Evolutionary conservation across 192 early-diverging fungal species (phyloP), one percentile per base, ranked within the genome.

Genomic region (Podila epicladia): DNA sequence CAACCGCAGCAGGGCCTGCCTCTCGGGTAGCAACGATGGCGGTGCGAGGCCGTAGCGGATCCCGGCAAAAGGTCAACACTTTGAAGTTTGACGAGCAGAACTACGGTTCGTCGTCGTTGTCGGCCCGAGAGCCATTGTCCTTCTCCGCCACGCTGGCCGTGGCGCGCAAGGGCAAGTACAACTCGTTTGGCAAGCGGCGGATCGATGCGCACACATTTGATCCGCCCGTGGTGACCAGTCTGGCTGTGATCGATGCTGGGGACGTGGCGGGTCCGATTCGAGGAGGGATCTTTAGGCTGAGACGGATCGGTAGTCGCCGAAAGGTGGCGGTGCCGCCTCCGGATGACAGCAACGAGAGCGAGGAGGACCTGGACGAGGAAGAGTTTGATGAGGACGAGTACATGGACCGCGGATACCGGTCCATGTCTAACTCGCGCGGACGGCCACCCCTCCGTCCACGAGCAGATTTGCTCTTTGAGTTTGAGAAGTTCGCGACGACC

Each of bases 391-490:
- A 72, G 13, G 75, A 71, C 31, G 69, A 78, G 49, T 51, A 55
- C 13, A 64, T 72, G 32, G 76, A 72, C 12, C 69, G 76, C 20
- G 76, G 76, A 6, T 79, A 79, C 24, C 66, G 70, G 49, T 22
- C 49, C 31, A 67, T 68, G 70, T 58, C 69, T 11, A 63, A 24
- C 24, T 49, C 61, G 2, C 59, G 76, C 2, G 76, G 70, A 38
- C 69, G 76, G 4, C 76, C 76, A 20, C 76, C 70, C 1, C 12
- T 32, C 11, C 24, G 35, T 4, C 61, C 64, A 48, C 57, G 70
- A 7, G 33, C 33, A 5, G 65, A 79, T 32, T 26, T 79, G 2
- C 19, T 79, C 20, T 65, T 55, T 62, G 66, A 69, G 31, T 68
- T 72, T 58, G 66, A 68, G 12, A 55, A 20, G 53, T 55, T 24